These are phyloP conservation scores for Xylariaceae sp. DNA, from an alignment of 2,329 filamentous ascomycete species.

Conservation along the genomic window DNA sequence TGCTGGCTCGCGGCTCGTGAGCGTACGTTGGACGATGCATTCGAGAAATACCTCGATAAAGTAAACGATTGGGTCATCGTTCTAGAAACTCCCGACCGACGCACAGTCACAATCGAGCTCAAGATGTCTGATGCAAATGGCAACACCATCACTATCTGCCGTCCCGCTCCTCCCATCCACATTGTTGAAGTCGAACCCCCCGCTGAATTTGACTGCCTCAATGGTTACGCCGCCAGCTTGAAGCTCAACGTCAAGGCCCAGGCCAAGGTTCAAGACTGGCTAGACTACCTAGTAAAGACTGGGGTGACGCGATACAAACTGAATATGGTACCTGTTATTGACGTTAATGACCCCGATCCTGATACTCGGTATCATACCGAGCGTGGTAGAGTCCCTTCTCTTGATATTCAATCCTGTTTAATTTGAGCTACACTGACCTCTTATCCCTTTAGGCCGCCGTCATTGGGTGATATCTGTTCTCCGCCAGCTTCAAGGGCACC, in stretches of 20 bases:
- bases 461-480: slow-evolving; percentile 6
- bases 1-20: slow-evolving; percentile 15
- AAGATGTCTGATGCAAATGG: not conserved
- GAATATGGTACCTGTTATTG: no score
- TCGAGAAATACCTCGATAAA: not conserved
- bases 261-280: slow-evolving; percentile 1
- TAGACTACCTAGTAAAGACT: slow-evolving; percentile 4
- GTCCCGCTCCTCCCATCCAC: not conserved
- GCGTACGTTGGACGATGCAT: not conserved
- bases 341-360: no score
- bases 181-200: not conserved
- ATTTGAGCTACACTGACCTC: not conserved
- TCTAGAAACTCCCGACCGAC: not conserved
- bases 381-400: not conserved
- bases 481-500: not conserved
- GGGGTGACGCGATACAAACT: slow-evolving; percentile 8
- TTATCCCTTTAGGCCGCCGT: slow-evolving; percentile 1
- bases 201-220: not conserved
- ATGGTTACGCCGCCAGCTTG: slow-evolving; percentile 9
- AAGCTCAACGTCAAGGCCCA: not conserved
- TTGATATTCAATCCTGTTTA: not conserved
- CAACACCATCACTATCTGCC: slow-evolving; percentile 3
- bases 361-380: no score
- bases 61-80: slow-evolving; percentile 11
- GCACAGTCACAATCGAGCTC: slow-evolving; percentile 1